These are phyloP conservation scores for Durusdinium trenchii DNA, from an alignment of 73 alveolate species.

Conservation along the genomic window DNA sequence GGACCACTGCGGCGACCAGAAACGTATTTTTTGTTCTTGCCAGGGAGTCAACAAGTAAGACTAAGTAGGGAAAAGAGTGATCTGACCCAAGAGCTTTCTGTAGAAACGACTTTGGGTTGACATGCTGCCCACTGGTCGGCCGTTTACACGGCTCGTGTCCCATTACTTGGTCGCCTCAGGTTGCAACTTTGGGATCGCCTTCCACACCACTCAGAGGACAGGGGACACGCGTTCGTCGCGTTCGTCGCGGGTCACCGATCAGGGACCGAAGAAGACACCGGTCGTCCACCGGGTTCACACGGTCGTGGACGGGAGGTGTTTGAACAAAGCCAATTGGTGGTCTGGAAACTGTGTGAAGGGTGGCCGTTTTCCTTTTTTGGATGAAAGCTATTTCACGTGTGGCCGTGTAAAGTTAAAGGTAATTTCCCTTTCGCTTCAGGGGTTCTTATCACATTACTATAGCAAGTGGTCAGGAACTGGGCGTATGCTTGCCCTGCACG, in stretches of 20 bases:
- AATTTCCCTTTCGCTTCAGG: too few species aligned
- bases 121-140: neutral
- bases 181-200: slow-evolving; percentile 90
- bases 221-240: neutral
- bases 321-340: neutral
- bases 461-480: too few species aligned
- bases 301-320: too few species aligned
- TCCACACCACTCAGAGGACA: slow-evolving; percentile 72
- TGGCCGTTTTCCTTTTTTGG: too few species aligned
- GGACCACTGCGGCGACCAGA: neutral
- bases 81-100: neutral
- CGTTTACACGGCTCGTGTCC: too few species aligned
- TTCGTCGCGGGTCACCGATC: neutral
- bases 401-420: too few species aligned
- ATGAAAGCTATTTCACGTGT: too few species aligned
- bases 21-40: neutral
- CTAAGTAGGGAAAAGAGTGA: neutral
- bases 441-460: too few species aligned
- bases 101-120: neutral
- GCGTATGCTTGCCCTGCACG: too few species aligned
- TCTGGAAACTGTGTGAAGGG: too few species aligned
- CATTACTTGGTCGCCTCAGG: neutral
- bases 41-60: neutral
- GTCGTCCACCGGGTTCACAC: too few species aligned
- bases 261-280: neutral